These are phyloP conservation scores for Nevesoporus exiguus DNA, from an alignment of 768 basidiomycete genomes.

Conservation along the genomic window DNA sequence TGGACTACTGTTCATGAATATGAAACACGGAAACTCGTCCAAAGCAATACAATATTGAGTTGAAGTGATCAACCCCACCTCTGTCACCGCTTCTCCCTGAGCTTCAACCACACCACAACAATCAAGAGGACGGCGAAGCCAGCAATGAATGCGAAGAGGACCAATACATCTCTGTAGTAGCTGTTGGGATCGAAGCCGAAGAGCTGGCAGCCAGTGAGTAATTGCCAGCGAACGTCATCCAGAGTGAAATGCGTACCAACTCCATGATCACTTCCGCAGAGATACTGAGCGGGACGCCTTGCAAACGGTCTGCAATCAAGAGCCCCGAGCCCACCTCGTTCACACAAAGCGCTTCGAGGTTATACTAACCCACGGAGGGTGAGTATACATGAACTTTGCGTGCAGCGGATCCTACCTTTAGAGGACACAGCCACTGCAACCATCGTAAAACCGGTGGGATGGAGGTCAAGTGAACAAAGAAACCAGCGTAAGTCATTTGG, in stretches of 20 bases:
- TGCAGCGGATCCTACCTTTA: slow-evolving; percentile 44
- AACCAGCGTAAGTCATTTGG: slow-evolving; percentile 88
- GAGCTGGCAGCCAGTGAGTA: slow-evolving; percentile 41
- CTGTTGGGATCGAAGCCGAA: slow-evolving; percentile 82
- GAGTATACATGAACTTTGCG: neutral
- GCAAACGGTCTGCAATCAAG: slow-evolving; percentile 72
- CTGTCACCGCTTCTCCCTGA: slow-evolving; percentile 67
- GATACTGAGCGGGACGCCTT: slow-evolving; percentile 79
- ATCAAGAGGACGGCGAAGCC: slow-evolving; percentile 76
- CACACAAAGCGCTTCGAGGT: slow-evolving; percentile 81
- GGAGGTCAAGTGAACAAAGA: slow-evolving; percentile 81
- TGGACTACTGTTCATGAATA: too few species aligned
- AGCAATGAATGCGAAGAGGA: slow-evolving; percentile 81
- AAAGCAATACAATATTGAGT: too few species aligned
- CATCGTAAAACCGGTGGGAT: slow-evolving; percentile 92
- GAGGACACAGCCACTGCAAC: slow-evolving; percentile 87
- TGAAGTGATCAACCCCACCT: too few species aligned
- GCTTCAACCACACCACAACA: slow-evolving; percentile 68
- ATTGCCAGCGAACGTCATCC: neutral
- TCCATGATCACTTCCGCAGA: slow-evolving; percentile 86
- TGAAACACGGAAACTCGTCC: too few species aligned
- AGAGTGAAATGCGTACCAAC: slow-evolving; percentile 44
- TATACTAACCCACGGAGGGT: slow-evolving; percentile 35
- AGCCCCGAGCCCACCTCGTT: slow-evolving; percentile 92
- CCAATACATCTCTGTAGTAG: slow-evolving; percentile 88